Conservation (phyloP, 1,284 basidiomycete genomes). For the Sporisorium iseilematis-ciliati region DNA sequence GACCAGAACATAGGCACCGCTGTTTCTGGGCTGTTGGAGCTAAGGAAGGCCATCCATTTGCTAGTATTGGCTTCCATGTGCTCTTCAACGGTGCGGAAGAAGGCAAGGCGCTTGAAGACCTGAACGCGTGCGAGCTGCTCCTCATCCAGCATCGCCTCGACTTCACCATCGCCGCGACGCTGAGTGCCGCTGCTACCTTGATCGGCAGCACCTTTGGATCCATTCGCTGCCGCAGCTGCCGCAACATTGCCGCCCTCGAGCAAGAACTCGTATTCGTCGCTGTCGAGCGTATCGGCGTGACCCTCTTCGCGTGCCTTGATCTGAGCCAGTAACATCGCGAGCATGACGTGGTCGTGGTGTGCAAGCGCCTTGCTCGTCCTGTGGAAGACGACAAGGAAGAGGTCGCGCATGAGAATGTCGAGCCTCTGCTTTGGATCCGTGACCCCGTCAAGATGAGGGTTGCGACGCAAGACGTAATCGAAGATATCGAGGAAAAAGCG, state of each 20-base stretch:
- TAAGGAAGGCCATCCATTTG: constrained; percentile 83
- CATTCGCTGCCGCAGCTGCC: constrained; percentile 71
- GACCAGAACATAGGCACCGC: constrained; percentile 79
- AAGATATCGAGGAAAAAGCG: constrained; percentile 99
- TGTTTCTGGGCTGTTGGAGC: constrained; percentile 79
- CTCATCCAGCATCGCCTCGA: constrained; percentile 58
- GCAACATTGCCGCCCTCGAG: constrained; percentile 83
- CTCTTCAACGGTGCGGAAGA: constrained; percentile 82
- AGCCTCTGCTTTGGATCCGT: constrained; percentile 81
- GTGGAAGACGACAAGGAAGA: constrained; percentile 90
- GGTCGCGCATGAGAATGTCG: constrained; percentile 85
- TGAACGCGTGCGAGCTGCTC: constrained; percentile 77
- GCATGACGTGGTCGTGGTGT: constrained; percentile 90
- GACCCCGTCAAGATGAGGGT: constrained; percentile 85
- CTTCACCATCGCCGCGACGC: constrained; percentile 41
- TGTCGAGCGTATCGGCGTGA: constrained; percentile 75
- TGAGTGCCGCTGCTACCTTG: constrained; percentile 58
- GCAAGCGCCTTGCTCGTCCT: constrained; percentile 91
- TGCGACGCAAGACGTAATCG: constrained; percentile 90
- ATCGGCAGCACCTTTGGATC: constrained; percentile 52
- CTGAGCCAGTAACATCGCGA: constrained; percentile 89
- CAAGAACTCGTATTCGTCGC: constrained; percentile 86
- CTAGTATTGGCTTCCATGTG: constrained; percentile 78
- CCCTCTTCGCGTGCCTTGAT: constrained; percentile 78
- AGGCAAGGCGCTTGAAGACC: constrained; percentile 69